Conservation (phyloP, 768 basidiomycete species). For the Lactifluus rugatus region DNA sequence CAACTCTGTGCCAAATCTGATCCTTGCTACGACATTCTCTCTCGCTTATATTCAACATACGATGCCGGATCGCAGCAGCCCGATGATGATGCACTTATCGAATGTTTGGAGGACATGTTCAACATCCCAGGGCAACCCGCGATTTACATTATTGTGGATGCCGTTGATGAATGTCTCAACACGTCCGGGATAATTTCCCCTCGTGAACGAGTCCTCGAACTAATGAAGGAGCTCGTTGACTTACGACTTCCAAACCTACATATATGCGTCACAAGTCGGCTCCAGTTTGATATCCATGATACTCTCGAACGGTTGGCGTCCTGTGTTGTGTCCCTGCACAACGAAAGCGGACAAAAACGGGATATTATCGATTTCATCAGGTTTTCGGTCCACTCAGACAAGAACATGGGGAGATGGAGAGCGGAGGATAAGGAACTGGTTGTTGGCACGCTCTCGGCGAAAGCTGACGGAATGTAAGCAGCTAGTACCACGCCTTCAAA, state of each 20-base stretch:
- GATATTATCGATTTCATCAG: neutral
- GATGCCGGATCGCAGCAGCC: neutral
- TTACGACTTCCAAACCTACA: neutral
- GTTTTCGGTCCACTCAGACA: neutral
- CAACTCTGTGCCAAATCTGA: constrained; percentile 1
- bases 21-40: neutral
- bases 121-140: neutral
- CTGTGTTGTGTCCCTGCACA: neutral
- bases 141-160: neutral
- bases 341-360: neutral
- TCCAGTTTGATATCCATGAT: neutral
- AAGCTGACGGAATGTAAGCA: constrained; percentile 3
- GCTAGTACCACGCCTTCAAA: too few relatives aligned
- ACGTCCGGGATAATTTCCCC: neutral
- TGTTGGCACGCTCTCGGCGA: neutral
- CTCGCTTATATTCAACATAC: neutral
- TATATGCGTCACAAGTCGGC: constrained; percentile 1
- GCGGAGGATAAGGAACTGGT: neutral
- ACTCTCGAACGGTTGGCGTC: neutral
- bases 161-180: constrained; percentile 2
- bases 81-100: neutral
- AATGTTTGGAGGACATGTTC: neutral
- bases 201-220: neutral
- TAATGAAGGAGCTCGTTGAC: neutral
- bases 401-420: neutral